Evolutionary conservation across 441 rosid genomes (phyloP).

Genomic region (Daphne laureola): DNA sequence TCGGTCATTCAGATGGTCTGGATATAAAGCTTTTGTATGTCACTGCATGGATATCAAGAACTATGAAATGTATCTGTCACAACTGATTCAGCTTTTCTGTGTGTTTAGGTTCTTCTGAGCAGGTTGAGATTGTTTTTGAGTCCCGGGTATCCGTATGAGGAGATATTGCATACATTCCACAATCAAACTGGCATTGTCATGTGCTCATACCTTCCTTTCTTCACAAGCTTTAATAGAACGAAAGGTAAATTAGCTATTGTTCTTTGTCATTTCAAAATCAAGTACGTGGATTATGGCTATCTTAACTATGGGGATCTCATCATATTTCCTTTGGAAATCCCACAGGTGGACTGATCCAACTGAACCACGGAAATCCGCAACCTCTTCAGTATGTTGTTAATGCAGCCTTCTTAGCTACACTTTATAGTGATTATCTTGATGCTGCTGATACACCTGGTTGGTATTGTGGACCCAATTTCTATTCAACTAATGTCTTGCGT

Average conservation of each 20-base stretch:
- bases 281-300: not conserved
- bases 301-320: conserved; percentile 11
- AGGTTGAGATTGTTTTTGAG: conserved; percentile 80
- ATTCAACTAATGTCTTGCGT: conserved; percentile 55
- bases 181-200: conserved; percentile 69
- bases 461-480: conserved; percentile 87
- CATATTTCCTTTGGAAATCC: conserved; percentile 5
- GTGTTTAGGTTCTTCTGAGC: conserved; percentile 52
- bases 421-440: conserved; percentile 77
- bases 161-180: conserved; percentile 73
- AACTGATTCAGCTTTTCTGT: conserved; percentile 6
- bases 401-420: conserved; percentile 72
- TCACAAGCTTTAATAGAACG: conserved; percentile 68
- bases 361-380: conserved; percentile 84
- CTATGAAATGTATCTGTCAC: not conserved
- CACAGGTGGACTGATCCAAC: conserved; percentile 69
- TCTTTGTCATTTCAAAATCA: conserved; percentile 4
- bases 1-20: no score
- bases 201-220: conserved; percentile 77
- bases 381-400: conserved; percentile 81
- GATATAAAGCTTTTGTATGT: no score
- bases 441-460: conserved; percentile 93
- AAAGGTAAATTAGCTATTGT: conserved; percentile 36
- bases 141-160: conserved; percentile 90
- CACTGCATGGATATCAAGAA: not conserved